Evolutionary conservation across 176 grass and related monocot species (phyloP).

Genomic region (Aegilops tauschii): DNA sequence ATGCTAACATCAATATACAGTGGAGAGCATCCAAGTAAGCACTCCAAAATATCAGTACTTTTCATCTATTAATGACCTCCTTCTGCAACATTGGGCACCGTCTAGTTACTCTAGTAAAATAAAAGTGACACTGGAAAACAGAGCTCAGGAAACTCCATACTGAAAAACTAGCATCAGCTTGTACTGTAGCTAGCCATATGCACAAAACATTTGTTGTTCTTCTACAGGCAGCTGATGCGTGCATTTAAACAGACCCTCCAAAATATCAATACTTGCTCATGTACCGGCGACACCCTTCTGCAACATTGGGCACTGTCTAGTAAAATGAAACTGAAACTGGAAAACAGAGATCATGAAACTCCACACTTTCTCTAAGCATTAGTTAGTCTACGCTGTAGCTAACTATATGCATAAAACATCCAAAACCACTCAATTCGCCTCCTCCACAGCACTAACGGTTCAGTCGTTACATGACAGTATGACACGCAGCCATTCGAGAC

Average conservation of each 20-base stretch:
- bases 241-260: too few species aligned
- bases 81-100: not conserved
- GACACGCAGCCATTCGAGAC: not conserved
- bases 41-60: not conserved
- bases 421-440: not conserved
- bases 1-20: not conserved
- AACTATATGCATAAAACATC: not conserved
- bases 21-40: not conserved
- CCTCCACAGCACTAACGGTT: not conserved
- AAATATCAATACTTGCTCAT: too few species aligned
- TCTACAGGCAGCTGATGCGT: too few species aligned
- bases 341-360: too few species aligned
- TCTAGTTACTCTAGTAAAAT: not conserved
- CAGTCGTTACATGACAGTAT: not conserved
- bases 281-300: too few species aligned
- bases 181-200: slow-evolving; percentile 16
- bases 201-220: not conserved
- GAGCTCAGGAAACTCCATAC: too few species aligned
- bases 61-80: not conserved
- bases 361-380: too few species aligned
- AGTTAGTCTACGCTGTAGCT: not conserved
- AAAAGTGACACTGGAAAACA: not conserved
- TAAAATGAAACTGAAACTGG: too few species aligned
- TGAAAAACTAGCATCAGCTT: not conserved
- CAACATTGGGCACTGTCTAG: too few species aligned